Evolutionary conservation across 2,329 filamentous ascomycete species (phyloP).

Genomic region (Pestalotiopsis sp.): DNA sequence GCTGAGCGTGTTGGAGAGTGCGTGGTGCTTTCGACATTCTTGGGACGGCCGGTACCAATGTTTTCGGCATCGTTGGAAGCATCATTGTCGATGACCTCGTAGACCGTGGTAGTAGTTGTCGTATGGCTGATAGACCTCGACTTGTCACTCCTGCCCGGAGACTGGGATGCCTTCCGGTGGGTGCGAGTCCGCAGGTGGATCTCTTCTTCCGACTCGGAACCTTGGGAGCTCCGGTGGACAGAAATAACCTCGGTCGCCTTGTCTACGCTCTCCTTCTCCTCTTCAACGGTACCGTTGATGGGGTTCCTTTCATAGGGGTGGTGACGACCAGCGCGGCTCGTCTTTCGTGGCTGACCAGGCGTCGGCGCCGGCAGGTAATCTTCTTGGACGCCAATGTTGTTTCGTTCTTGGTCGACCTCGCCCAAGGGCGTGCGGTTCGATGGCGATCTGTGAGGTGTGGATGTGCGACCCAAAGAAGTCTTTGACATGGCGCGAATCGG

Average conservation of each 20-base stretch:
- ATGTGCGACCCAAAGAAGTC: constrained; percentile 58
- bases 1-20: constrained; percentile 47
- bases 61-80: constrained; percentile 74
- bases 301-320: constrained; percentile 69
- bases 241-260: constrained; percentile 63
- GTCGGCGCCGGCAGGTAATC: constrained; percentile 95
- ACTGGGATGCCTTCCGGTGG: constrained; percentile 66
- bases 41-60: constrained; percentile 61
- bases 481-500: constrained; percentile 66
- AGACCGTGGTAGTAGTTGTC: constrained; percentile 72
- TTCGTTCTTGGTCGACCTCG: constrained; percentile 83
- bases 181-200: constrained; percentile 75
- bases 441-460: constrained; percentile 79
- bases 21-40: constrained; percentile 55
- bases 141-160: constrained; percentile 63
- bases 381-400: constrained; percentile 71
- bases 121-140: constrained; percentile 75
- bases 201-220: constrained; percentile 80
- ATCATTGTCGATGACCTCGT: constrained; percentile 66
- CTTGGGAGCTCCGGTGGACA: constrained; percentile 63
- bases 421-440: constrained; percentile 85
- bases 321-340: constrained; percentile 75
- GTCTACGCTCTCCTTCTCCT: constrained; percentile 51
- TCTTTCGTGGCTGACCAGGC: constrained; percentile 92
- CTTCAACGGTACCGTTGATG: constrained; percentile 47